Evolutionary conservation across 139 green algal species (phyloP).

Genomic region (Chlorella sp.): DNA sequence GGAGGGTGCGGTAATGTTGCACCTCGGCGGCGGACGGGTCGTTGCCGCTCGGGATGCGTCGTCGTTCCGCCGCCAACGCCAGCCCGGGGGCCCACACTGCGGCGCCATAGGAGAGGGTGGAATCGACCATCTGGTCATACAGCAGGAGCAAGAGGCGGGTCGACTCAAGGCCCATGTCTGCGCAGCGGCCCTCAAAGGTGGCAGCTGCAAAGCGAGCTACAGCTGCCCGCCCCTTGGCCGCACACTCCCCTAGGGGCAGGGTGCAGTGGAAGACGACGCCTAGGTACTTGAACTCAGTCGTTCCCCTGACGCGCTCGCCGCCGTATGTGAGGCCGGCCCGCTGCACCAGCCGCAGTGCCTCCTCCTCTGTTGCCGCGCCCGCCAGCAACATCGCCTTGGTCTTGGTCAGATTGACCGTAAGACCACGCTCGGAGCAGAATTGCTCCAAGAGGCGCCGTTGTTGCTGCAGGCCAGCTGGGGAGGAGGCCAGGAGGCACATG

Average conservation of each 20-base stretch:
- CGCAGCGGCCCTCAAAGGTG: slow-evolving; percentile 4
- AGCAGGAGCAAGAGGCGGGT: neutral
- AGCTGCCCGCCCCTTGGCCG: neutral
- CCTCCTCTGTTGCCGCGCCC: neutral
- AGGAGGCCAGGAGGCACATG: too few species aligned
- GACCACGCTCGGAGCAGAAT: neutral
- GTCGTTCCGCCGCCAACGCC: neutral
- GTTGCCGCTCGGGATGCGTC: neutral
- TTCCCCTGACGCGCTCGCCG: neutral
- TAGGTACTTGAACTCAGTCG: neutral
- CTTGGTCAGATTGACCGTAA: slow-evolving; percentile 1
- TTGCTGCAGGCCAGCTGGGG: neutral
- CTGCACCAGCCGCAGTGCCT: neutral
- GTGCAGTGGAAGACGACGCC: slow-evolving; percentile 3
- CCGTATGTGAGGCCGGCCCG: neutral
- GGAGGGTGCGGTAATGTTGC: slow-evolving; percentile 1
- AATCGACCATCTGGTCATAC: neutral
- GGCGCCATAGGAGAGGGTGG: slow-evolving; percentile 5
- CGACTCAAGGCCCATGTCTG: slow-evolving; percentile 5
- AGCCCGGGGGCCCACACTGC: neutral
- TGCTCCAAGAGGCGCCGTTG: neutral
- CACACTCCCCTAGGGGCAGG: neutral
- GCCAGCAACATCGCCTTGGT: slow-evolving; percentile 12
- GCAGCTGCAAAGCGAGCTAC: slow-evolving; percentile 11
- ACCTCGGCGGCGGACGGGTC: neutral